These are phyloP conservation scores for Cyclotella baltica DNA, from an alignment of 108 stramenopile species.

Conservation along the genomic window DNA sequence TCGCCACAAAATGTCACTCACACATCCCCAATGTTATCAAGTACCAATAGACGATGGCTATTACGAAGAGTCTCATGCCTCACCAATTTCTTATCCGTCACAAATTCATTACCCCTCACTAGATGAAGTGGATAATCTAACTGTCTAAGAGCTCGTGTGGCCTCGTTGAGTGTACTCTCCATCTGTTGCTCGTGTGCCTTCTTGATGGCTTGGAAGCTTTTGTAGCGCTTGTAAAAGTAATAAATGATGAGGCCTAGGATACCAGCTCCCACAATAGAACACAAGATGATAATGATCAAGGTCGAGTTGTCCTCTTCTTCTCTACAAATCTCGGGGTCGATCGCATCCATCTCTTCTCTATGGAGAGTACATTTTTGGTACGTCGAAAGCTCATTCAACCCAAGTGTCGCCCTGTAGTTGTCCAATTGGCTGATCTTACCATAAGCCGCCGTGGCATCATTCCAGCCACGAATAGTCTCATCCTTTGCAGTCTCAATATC, in stretches of 20 bases:
- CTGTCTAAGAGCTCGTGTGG: constrained; percentile 35
- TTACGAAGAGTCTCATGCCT: constrained; percentile 50
- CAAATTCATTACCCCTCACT: constrained; percentile 44
- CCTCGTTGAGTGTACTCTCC: constrained; percentile 49
- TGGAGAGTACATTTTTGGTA: constrained; percentile 38
- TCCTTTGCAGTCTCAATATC: constrained; percentile 31
- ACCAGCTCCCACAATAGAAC: constrained; percentile 9
- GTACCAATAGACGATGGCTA: constrained; percentile 45
- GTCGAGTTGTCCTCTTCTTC: constrained; percentile 15
- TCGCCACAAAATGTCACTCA: neutral
- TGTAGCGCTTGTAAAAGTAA: constrained; percentile 18
- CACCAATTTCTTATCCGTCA: constrained; percentile 37
- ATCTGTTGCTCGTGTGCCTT: constrained; percentile 50
- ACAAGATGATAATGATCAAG: constrained; percentile 9
- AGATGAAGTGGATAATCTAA: constrained; percentile 56
- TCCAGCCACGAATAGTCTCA: constrained; percentile 34
- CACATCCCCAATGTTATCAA: constrained; percentile 51
- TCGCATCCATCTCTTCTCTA: constrained; percentile 45
- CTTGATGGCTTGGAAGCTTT: constrained; percentile 22
- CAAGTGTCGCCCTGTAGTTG: constrained; percentile 42
- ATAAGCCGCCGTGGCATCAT: constrained; percentile 23
- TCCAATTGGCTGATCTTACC: constrained; percentile 40
- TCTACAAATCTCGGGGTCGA: constrained; percentile 34
- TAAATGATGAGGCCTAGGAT: neutral
- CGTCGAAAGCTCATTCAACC: constrained; percentile 27